A percentile compares a stretch with the other conserved stretches of the same genome.
phyloP scores from a whole-genome alignment of 805 yeast genomes.

The Pichia pseudocactophila region DNA sequence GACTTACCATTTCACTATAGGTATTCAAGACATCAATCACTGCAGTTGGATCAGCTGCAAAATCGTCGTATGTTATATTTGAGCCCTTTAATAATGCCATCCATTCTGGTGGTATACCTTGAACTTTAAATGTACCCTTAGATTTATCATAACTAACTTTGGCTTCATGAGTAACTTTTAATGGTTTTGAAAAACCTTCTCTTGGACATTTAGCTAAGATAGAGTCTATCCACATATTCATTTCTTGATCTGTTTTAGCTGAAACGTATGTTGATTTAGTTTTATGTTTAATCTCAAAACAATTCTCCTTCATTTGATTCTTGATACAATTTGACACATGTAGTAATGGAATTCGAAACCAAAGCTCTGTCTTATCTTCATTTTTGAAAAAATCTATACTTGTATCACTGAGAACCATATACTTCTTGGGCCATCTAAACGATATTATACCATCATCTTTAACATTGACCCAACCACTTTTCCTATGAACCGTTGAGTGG shows the following conservation, averaged over 20 bases:
- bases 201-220: slow-evolving; percentile 68
- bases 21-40: slow-evolving; percentile 54
- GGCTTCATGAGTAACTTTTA: slow-evolving; percentile 89
- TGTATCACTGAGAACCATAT: slow-evolving; percentile 66
- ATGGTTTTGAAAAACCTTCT: slow-evolving; percentile 74
- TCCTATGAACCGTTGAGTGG: slow-evolving; percentile 28
- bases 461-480: slow-evolving; percentile 82
- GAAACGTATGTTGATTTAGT: slow-evolving; percentile 64
- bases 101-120: slow-evolving; percentile 49
- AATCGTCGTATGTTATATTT: slow-evolving; percentile 52
- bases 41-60: slow-evolving; percentile 56
- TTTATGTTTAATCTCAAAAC: slow-evolving; percentile 68
- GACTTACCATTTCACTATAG: slow-evolving; percentile 35
- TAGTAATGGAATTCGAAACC: slow-evolving; percentile 45
- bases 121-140: slow-evolving; percentile 47
- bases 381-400: slow-evolving; percentile 66
- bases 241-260: slow-evolving; percentile 69
- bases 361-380: slow-evolving; percentile 44
- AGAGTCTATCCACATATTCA: slow-evolving; percentile 85
- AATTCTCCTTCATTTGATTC: slow-evolving; percentile 63
- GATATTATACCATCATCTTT: slow-evolving; percentile 88
- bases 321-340: slow-evolving; percentile 57
- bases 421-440: slow-evolving; percentile 89
- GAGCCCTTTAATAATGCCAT: slow-evolving; percentile 46
- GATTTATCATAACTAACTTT: slow-evolving; percentile 84